Conservation (phyloP, 257 asterid species). For the Thymus quinquecostatus region DNA sequence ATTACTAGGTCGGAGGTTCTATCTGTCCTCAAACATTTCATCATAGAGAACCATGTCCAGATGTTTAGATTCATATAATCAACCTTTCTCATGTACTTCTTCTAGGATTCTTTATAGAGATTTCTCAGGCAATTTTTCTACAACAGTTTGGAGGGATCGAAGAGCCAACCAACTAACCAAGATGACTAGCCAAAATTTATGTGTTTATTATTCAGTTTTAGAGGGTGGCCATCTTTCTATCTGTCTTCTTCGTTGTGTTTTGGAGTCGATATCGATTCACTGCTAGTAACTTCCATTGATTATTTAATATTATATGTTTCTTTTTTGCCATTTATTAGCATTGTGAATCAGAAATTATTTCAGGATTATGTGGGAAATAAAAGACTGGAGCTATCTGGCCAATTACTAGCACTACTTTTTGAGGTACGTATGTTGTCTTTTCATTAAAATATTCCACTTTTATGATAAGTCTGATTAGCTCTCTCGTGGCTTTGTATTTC, state of each 20-base stretch:
- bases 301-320: neutral
- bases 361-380: constrained; percentile 97
- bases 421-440: constrained; percentile 59
- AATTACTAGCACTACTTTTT: constrained; percentile 79
- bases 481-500: constrained; percentile 31
- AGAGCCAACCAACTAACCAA: neutral
- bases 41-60: neutral
- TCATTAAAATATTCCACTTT: constrained; percentile 11
- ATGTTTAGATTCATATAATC: neutral
- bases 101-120: neutral
- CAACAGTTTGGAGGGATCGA: constrained; percentile 5
- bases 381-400: constrained; percentile 95
- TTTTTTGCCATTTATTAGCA: constrained; percentile 25
- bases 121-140: constrained; percentile 5
- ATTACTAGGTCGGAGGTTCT: neutral
- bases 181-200: neutral
- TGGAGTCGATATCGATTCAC: neutral
- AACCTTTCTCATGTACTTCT: neutral
- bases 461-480: constrained; percentile 9
- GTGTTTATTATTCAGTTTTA: no score
- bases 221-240: neutral
- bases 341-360: constrained; percentile 18
- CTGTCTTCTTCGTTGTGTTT: neutral
- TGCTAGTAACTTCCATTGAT: neutral
- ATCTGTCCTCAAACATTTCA: neutral